phyloP scores from a whole-genome alignment of 1,284 basidiomycete species.

The Pholiota adiposa region DNA sequence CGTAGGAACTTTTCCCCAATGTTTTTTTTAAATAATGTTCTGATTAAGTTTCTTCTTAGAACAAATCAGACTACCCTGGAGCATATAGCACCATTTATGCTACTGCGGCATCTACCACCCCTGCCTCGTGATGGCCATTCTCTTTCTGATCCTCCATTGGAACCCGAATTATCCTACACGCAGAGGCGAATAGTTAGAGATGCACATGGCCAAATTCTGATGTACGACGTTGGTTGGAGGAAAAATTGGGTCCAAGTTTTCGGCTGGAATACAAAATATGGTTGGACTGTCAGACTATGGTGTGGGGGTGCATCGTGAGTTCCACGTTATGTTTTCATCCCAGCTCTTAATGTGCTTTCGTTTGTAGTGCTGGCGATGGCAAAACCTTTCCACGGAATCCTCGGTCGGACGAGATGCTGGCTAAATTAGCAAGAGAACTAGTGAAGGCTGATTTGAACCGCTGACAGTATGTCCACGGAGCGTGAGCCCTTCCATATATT shows the following conservation, averaged over 20 bases:
- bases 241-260: conserved; percentile 73
- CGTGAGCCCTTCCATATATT: not conserved
- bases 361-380: conserved; percentile 65
- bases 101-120: conserved; percentile 70
- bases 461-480: conserved; percentile 16
- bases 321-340: conserved; percentile 5
- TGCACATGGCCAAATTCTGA: conserved; percentile 66
- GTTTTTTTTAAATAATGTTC: not conserved
- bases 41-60: conserved; percentile 40
- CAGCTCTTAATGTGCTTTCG: not conserved
- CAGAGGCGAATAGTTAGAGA: conserved; percentile 73
- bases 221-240: conserved; percentile 81
- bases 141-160: conserved; percentile 70
- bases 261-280: conserved; percentile 53
- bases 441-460: conserved; percentile 55
- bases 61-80: conserved; percentile 90
- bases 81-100: conserved; percentile 75
- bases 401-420: conserved; percentile 64
- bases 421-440: conserved; percentile 61
- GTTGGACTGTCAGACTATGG: conserved; percentile 56
- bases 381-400: conserved; percentile 68
- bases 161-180: conserved; percentile 72
- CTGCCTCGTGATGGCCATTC: conserved; percentile 51
- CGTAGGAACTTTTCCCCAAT: conserved; percentile 51
- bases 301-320: conserved; percentile 68